Evolutionary conservation across 1,284 basidiomycete species (phyloP), one percentile per base, ranked within the genome.

Genomic region (Peniophora sp.): DNA sequence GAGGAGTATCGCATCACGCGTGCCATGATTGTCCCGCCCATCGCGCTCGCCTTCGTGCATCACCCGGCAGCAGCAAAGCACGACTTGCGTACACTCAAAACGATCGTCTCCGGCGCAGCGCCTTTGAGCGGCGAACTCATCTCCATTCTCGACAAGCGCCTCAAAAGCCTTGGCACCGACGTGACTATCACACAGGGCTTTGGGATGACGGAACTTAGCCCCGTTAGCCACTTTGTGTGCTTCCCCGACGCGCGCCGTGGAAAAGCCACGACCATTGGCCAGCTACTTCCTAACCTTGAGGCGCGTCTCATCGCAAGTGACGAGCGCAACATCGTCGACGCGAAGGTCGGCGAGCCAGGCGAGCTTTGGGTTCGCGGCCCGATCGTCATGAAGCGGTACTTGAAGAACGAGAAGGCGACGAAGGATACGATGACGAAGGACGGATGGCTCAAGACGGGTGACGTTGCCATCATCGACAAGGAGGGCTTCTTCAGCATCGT

Each of bases 381-480:
- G 0, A 79, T 71, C 2, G 73, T 93, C 48, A 92, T 92, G 88
- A 91, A 88, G 69, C 80, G 83, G 17, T 86, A 85, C 57, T 56
- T 84, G 45, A 83, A 83, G 60, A 89, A 92, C 55, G 66, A 69
- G 0, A 65, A 67, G 15, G 88, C 89, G 6, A 92, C 88, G 0
- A 64, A 65, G 12, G 73, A 79, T 8, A 66, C 81, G 3, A 86
- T 92, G 56, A 89, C 85, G 0, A 62, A 68, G 0, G 83, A 88
- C 53, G 76, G 79, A 2, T 94, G 87, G 87, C 86, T 91, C 72
- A 89, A 87, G 72, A 93, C 88, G 0, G 90, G 90, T 1, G 90
- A 93, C 64, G 76, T 92, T 45, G 82, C 76, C 0, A 64, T 75
- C 11, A 64, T 76, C 9, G 85, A 88, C 55, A 57, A 64, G 2